phyloP scores from a whole-genome alignment of 352 stramenopile species.

The Globisporangium heterothallicum region DNA sequence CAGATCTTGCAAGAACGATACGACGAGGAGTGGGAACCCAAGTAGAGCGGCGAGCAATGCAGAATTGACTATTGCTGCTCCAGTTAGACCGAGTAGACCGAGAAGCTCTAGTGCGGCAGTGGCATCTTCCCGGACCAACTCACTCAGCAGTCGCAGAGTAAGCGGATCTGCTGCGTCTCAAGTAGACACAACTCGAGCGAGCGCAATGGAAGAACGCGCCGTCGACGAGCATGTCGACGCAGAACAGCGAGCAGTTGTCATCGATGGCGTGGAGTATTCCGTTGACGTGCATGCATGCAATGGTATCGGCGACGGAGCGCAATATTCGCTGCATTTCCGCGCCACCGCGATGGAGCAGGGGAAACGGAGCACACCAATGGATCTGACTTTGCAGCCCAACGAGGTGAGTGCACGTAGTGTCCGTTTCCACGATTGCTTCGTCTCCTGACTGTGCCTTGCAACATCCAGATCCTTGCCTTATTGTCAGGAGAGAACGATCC shows the following conservation, averaged over 20 bases:
- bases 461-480: conserved; percentile 18
- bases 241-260: not conserved
- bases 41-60: not conserved
- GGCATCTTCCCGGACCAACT: conserved; percentile 11
- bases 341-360: conserved; percentile 1
- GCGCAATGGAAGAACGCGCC: not conserved
- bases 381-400: conserved; percentile 18
- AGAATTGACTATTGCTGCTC: not conserved
- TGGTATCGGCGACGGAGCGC: conserved; percentile 1
- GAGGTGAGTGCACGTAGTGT: conserved; percentile 15
- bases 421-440: not conserved
- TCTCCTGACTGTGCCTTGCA: not conserved
- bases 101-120: conserved; percentile 22
- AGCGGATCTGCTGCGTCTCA: conserved; percentile 5
- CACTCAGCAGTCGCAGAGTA: conserved; percentile 13
- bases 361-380: conserved; percentile 9
- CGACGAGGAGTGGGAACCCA: not conserved
- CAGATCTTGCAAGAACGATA: not conserved
- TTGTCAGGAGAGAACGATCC: conserved; percentile 7
- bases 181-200: not conserved
- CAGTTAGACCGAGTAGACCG: conserved; percentile 18
- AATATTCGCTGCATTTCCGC: conserved; percentile 20
- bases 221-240: no score
- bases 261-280: conserved; percentile 16
- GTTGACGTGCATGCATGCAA: conserved; percentile 13